Conservation (phyloP, 176 grass and related monocot genomes). For the Urochloa ruziziensis region DNA sequence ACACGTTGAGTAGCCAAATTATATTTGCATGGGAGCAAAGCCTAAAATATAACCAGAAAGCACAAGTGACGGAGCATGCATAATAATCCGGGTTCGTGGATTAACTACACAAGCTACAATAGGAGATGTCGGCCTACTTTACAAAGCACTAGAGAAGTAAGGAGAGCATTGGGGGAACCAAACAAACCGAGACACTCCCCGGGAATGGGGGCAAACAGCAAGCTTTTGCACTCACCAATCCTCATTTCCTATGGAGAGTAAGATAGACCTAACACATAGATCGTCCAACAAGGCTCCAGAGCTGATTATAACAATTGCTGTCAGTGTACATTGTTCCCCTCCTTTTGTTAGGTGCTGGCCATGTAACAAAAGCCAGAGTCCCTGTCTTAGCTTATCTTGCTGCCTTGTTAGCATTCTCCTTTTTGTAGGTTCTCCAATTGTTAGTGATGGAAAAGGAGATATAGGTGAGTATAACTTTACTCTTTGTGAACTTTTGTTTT, state of each 20-base stretch:
- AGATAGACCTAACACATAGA: not conserved
- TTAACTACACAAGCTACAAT: not conserved
- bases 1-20: no score
- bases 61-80: not conserved
- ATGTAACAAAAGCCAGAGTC: constrained; percentile 34
- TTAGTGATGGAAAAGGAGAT: not conserved
- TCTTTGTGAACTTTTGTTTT: not conserved
- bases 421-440: constrained; percentile 2
- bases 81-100: not conserved
- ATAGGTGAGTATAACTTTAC: not conserved
- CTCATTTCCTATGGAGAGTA: not conserved
- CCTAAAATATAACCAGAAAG: not conserved
- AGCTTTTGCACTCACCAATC: not conserved
- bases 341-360: constrained; percentile 16
- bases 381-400: not conserved
- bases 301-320: not conserved
- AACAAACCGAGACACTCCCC: constrained; percentile 16
- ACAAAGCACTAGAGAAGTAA: not conserved
- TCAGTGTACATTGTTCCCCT: not conserved
- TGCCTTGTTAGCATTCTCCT: not conserved
- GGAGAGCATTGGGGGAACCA: not conserved
- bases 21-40: not conserved
- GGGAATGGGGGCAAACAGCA: not conserved
- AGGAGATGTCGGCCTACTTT: not conserved
- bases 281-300: constrained; percentile 18